Evolutionary conservation across 1,284 basidiomycete species (phyloP).

Genomic region (Fistulinella cinereoalba): DNA sequence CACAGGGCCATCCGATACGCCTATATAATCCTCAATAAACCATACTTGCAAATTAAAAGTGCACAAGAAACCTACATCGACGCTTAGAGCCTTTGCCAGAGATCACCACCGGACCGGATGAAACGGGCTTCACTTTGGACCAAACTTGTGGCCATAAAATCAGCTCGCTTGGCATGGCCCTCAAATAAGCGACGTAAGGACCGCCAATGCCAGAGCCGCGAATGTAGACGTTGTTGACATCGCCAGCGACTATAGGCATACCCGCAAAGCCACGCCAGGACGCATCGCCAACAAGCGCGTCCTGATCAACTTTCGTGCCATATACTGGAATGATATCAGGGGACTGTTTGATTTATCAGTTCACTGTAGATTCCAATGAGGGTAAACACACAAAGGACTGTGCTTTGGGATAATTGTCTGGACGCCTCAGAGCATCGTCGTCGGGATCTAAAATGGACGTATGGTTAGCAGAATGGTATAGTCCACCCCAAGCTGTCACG

Average conservation of each 20-base stretch:
- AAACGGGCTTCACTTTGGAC: background rate
- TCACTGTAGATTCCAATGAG: background rate
- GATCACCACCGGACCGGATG: constrained; percentile 9
- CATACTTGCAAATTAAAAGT: background rate
- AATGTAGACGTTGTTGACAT: constrained; percentile 12
- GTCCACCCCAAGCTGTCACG: too few species aligned
- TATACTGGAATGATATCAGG: constrained; percentile 14
- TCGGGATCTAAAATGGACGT: too few species aligned
- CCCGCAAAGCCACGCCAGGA: constrained; percentile 11
- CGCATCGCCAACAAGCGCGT: constrained; percentile 1
- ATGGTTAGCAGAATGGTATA: too few species aligned
- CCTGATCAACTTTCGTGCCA: background rate
- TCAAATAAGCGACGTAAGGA: constrained; percentile 6
- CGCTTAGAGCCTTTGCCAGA: background rate
- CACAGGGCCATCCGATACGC: constrained; percentile 2
- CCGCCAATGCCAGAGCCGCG: constrained; percentile 11
- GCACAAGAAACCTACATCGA: constrained; percentile 3
- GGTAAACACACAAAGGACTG: constrained; percentile 6
- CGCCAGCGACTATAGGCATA: constrained; percentile 12
- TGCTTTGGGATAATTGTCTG: constrained; percentile 9
- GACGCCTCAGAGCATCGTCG: too few species aligned
- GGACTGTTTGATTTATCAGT: constrained; percentile 4
- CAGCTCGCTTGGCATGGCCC: constrained; percentile 11
- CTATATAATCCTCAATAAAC: background rate
- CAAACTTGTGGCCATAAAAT: constrained; percentile 14